Percentiles rank a stretch among this genome's conserved stretches.
Conservation (phyloP, 2,329 filamentous ascomycete species). For the Cryphonectria carpinicola region DNA sequence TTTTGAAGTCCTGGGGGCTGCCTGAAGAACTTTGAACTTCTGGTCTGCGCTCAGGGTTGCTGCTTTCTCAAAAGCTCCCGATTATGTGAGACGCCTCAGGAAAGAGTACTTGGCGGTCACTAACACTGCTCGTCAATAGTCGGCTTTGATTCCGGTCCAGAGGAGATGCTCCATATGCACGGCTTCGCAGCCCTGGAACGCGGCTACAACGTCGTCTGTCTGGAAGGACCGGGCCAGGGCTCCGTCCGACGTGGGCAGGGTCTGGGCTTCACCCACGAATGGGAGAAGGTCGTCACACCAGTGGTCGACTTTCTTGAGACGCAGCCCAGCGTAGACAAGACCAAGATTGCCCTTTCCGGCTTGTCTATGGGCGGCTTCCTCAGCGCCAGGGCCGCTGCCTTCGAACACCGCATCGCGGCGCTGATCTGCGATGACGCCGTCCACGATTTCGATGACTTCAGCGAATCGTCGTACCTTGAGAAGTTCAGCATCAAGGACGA, state of each 20-base stretch:
- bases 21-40: background rate
- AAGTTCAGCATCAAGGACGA: constrained; percentile 28
- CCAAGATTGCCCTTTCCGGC: constrained; percentile 44
- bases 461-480: constrained; percentile 29
- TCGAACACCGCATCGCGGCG: constrained; percentile 47
- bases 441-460: constrained; percentile 35
- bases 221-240: constrained; percentile 52
- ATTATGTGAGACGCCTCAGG: background rate
- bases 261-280: constrained; percentile 48
- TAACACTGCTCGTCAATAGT: background rate
- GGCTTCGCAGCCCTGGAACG: constrained; percentile 40
- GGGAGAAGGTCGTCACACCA: constrained; percentile 45
- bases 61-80: background rate
- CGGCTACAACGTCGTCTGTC: constrained; percentile 49
- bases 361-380: constrained; percentile 48
- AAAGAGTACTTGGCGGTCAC: background rate
- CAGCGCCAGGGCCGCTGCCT: constrained; percentile 46
- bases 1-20: background rate
- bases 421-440: constrained; percentile 46
- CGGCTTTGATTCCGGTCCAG: constrained; percentile 43
- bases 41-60: background rate
- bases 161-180: constrained; percentile 41
- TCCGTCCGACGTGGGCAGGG: constrained; percentile 45
- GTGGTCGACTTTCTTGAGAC: constrained; percentile 44
- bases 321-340: constrained; percentile 37